Evolutionary conservation across 345 rosid genomes (phyloP), one percentile per base, ranked within the genome.

Genomic region (Raphanus sativus): DNA sequence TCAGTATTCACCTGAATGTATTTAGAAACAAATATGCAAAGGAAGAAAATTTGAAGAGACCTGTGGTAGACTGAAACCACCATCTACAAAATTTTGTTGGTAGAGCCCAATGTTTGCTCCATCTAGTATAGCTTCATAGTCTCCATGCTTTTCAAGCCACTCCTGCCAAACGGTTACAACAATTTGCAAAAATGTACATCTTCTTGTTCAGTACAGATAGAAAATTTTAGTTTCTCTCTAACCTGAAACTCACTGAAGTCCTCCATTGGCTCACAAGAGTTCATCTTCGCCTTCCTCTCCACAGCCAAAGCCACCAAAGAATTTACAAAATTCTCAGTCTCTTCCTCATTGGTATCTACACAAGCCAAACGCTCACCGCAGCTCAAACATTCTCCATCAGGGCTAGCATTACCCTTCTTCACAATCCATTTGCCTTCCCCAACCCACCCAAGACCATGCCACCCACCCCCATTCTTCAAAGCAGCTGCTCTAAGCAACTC

Each of bases 371-470:
- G 83, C 66, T 84, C 93, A 45, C 84, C 81, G 55, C 97, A 94
- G 81, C 87, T 83, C 38, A 85, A 81, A 80, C 98, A 92, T 69
- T 71, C 75, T 11, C 98, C 97, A 36, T 34, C 71, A 32, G 29
- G 65, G 54, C 83, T 81, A 50, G 86, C 90, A 62, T 8, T 79
- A 70, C 87, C 93, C 79, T 84, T 89, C 77, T 68, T 78, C 80
- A 88, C 87, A 33, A 65, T 75, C 94, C 93, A 94, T 65, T 79
- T 88, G 28, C 95, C 97, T 55, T 85, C 73, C 70, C 97, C 97
- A 77, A 88, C 78, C 97, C 97, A 94, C 13, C 98, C 98, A 50
- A 87, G 68, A 62, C 98, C 97, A 73, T 94, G 97, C 97, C 95
- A 94, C 70, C 98, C 97, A 1, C 93, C 97, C 8, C 97, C 97